These are phyloP conservation scores for Camelina neglecta DNA, from an alignment of 345 rosid genomes.

Conservation along the genomic window DNA sequence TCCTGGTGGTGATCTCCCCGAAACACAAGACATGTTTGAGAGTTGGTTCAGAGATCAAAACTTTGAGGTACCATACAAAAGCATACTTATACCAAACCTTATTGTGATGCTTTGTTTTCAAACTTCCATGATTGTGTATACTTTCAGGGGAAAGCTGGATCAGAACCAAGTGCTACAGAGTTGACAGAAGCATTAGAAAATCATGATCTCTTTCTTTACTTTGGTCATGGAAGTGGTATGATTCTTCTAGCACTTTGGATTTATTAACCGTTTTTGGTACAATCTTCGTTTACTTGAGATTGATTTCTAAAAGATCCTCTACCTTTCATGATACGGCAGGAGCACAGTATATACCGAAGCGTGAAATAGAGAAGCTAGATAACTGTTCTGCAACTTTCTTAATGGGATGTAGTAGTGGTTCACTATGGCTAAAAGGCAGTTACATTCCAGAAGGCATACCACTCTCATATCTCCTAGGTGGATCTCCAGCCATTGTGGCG, in stretches of 20 bases:
- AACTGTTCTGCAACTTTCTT: conserved; percentile 80
- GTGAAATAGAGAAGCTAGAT: conserved; percentile 73
- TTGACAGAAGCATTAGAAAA: conserved; percentile 68
- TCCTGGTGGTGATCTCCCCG: conserved; percentile 80
- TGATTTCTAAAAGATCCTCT: conserved; percentile 16
- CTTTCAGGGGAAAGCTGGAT: conserved; percentile 85
- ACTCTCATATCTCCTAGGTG: conserved; percentile 72
- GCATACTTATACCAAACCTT: conserved; percentile 15
- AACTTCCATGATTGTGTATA: conserved; percentile 12
- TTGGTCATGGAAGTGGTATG: conserved; percentile 98
- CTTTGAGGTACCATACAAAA: conserved; percentile 61
- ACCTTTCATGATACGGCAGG: conserved; percentile 51
- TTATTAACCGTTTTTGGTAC: conserved; percentile 18
- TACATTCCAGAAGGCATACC: conserved; percentile 81
- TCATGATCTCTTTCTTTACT: conserved; percentile 87
- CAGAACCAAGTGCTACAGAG: conserved; percentile 70
- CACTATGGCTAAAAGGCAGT: conserved; percentile 67
- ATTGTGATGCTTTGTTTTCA: neutral
- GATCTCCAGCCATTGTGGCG: conserved; percentile 81
- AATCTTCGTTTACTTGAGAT: conserved; percentile 28
- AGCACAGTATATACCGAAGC: conserved; percentile 67
- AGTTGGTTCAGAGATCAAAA: conserved; percentile 82
- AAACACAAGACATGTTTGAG: conserved; percentile 73
- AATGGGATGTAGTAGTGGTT: conserved; percentile 98
- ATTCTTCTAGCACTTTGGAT: conserved; percentile 4